Base-by-base conservation (phyloP, 2,329 filamentous ascomycete species). In the Thielaviopsis musarum region DNA sequence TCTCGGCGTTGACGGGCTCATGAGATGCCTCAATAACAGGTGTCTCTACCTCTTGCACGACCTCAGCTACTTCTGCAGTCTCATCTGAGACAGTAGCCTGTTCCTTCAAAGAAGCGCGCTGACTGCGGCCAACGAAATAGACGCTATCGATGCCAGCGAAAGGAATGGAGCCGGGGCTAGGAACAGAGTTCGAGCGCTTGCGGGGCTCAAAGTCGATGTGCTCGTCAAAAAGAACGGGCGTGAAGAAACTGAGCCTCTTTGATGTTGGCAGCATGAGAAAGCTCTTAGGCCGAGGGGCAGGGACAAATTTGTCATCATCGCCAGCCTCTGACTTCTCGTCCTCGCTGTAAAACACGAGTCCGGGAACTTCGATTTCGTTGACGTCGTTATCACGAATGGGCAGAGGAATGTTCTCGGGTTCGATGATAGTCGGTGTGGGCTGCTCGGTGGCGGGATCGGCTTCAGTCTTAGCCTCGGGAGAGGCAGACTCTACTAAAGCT, bases 331-430 rank as follows among this genome's bases (percentile, higher is more conserved):
- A 73, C 5, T 74, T 74, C 57, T 85, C 84, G 15, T 84, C 83
- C 59, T 88, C 83, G 60, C 76, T 81, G 64, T 82, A 77, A 13
- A 69, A 70, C 0, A 78, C 80, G 5, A 89, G 75, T 0, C 85
- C 86, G 3, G 87, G 86, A 52, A 89, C 79, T 66, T 93, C 87
- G 51, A 94, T 93, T 67, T 94, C 88, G 53, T 84, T 78, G 7
- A 91, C 72, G 66, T 94, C 88, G 54, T 82, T 77, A 41, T 81
- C 75, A 24, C 75, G 75, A 49, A 84, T 73, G 0, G 87, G 87
- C 10, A 93, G 72, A n/a, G 87, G 82, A 62, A 91, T 78, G 49
- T 69, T 65, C 21, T 65, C 65, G 1, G 74, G 72, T 13, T 66
- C 63, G 3, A 57, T 21, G 10, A 56, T 58, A 6, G 80, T 77